Conservation (phyloP, 2,329 filamentous ascomycete species). For the Colletotrichum tofieldiae region DNA sequence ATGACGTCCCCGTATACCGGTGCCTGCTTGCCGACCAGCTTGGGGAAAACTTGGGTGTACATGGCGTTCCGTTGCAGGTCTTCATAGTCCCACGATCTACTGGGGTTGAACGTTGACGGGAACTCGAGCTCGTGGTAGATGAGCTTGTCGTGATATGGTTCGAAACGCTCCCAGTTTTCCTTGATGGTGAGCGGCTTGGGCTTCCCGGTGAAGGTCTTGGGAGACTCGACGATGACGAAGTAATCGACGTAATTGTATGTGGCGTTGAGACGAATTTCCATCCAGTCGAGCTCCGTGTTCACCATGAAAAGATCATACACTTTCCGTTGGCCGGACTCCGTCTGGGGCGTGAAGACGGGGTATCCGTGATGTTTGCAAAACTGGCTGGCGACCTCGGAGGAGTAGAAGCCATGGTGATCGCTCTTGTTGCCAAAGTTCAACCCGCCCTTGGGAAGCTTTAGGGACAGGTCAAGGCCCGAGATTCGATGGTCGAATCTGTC, state of each 20-base stretch:
- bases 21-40: slow-evolving; percentile 57
- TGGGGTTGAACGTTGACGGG: slow-evolving; percentile 22
- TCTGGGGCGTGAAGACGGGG: slow-evolving; percentile 48
- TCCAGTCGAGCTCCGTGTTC: slow-evolving; percentile 75
- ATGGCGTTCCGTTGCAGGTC: slow-evolving; percentile 71
- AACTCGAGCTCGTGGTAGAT: slow-evolving; percentile 63
- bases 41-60: slow-evolving; percentile 70
- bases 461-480: slow-evolving; percentile 27
- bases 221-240: slow-evolving; percentile 75
- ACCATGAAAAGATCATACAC: slow-evolving; percentile 76
- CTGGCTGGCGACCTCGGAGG: slow-evolving; percentile 48
- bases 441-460: slow-evolving; percentile 31
- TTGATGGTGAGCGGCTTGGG: slow-evolving; percentile 69
- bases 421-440: slow-evolving; percentile 25
- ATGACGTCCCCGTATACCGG: slow-evolving; percentile 69
- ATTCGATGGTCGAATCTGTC: slow-evolving; percentile 41
- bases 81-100: slow-evolving; percentile 65
- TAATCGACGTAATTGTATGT: slow-evolving; percentile 74
- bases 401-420: slow-evolving; percentile 46
- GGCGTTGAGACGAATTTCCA: slow-evolving; percentile 75
- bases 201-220: slow-evolving; percentile 70
- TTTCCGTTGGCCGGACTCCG: slow-evolving; percentile 57
- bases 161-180: slow-evolving; percentile 68
- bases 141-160: slow-evolving; percentile 71
- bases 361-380: slow-evolving; percentile 55